Evolutionary conservation across 805 yeast genomes (phyloP).

Genomic region (Teunomyces aglyptinius): DNA sequence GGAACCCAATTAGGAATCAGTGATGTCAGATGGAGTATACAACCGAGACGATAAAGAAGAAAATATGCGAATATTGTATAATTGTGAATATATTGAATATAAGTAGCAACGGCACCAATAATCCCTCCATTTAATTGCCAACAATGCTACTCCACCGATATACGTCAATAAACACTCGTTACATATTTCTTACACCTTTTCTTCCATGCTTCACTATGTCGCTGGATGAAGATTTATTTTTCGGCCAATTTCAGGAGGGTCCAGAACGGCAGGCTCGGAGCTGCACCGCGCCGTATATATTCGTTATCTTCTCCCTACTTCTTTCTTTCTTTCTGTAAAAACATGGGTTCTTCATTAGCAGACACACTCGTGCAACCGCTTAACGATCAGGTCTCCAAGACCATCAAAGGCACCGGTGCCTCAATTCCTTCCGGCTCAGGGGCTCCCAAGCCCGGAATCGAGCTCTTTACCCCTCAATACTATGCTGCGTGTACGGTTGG

Average conservation of each 20-base stretch:
- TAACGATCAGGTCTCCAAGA: conserved; percentile 22
- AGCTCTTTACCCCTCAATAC: conserved; percentile 60
- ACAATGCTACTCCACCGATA: no score
- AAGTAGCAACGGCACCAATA: no score
- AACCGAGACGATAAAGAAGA: no score
- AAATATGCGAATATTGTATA: no score
- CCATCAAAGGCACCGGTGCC: conserved; percentile 6
- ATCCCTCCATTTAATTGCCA: no score
- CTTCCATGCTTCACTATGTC: no score
- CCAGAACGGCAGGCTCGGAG: conserved; percentile 1
- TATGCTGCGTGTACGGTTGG: conserved; percentile 74
- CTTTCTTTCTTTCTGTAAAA: neutral
- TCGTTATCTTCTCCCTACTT: neutral
- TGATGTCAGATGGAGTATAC: conserved; percentile 7
- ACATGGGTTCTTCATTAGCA: conserved; percentile 16
- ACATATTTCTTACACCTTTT: no score
- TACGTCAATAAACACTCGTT: no score
- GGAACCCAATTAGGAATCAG: conserved; percentile 2
- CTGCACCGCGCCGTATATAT: neutral
- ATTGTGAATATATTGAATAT: no score
- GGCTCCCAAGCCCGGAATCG: conserved; percentile 32
- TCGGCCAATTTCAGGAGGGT: neutral
- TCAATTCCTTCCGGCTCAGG: conserved; percentile 1
- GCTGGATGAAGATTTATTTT: neutral
- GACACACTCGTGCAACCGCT: conserved; percentile 32